These are phyloP conservation scores for Biscutella laevigata DNA, from an alignment of 441 rosid genomes.

Conservation along the genomic window DNA sequence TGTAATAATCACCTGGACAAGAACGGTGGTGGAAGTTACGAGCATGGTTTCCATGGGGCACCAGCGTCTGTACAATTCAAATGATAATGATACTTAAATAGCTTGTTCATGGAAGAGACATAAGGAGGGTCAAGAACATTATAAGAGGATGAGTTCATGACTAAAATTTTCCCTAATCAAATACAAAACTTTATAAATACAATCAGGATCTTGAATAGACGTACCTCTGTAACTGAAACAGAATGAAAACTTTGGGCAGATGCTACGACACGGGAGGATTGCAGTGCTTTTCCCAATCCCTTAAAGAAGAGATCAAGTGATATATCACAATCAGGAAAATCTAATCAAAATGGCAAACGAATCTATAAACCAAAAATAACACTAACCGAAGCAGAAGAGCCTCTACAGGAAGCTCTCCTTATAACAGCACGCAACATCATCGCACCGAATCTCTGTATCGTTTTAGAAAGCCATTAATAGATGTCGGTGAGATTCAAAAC, in stretches of 20 bases:
- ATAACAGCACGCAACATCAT: conserved; percentile 62
- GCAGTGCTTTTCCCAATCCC: conserved; percentile 42
- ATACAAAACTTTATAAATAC: no score
- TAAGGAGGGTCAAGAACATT: neutral
- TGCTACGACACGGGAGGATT: conserved; percentile 30
- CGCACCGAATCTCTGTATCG: conserved; percentile 15
- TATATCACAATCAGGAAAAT: neutral
- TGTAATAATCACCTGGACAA: conserved; percentile 37
- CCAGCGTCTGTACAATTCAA: conserved; percentile 32
- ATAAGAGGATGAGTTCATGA: neutral
- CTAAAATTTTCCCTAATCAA: neutral
- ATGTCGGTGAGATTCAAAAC: conserved; percentile 20
- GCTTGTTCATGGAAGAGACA: neutral
- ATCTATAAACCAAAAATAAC: neutral
- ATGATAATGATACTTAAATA: neutral
- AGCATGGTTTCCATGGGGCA: conserved; percentile 35
- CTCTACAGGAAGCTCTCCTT: conserved; percentile 46
- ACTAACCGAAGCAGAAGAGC: conserved; percentile 51
- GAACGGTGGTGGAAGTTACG: conserved; percentile 40
- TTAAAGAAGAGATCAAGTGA: conserved; percentile 12
- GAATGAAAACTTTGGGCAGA: conserved; percentile 40
- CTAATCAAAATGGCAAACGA: neutral
- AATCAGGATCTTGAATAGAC: conserved; percentile 5
- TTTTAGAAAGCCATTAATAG: neutral
- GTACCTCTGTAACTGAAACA: conserved; percentile 37